Conservation (phyloP, 163 green algal genomes). For the Scenedesmus sp. region DNA sequence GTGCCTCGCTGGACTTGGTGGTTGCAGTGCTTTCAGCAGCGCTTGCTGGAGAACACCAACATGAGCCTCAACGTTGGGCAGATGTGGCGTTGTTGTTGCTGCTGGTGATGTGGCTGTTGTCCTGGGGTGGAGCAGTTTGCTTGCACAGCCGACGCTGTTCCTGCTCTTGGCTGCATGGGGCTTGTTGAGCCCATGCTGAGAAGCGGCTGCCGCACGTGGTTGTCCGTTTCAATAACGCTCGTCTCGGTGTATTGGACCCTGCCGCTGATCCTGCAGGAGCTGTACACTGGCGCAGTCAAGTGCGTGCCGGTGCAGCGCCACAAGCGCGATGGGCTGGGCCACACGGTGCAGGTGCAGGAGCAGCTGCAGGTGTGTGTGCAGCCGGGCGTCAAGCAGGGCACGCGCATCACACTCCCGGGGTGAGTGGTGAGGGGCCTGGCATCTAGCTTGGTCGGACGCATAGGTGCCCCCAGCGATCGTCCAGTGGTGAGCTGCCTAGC, state of each 20-base stretch:
- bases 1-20: not conserved
- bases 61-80: not conserved
- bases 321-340: not conserved
- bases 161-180: too few species aligned
- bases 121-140: too few species aligned
- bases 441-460: not conserved
- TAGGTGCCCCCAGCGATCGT: too few species aligned
- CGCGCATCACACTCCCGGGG: conserved; percentile 47
- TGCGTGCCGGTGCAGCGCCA: conserved; percentile 14
- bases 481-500: too few species aligned
- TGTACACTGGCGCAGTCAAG: conserved; percentile 27
- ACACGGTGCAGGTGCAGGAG: conserved; percentile 9
- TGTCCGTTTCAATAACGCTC: too few species aligned
- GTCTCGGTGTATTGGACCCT: not conserved
- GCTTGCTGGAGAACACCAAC: not conserved
- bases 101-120: too few species aligned
- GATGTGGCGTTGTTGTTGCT: too few species aligned
- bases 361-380: conserved; percentile 34
- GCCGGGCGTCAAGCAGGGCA: conserved; percentile 20
- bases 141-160: too few species aligned
- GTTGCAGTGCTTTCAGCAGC: not conserved
- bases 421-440: not conserved
- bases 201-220: too few species aligned
- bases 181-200: too few species aligned
- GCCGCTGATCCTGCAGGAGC: not conserved